A percentile compares a stretch with the other conserved stretches of the same genome.
phyloP scores from a whole-genome alignment of 2,329 filamentous ascomycete species.

The Colletotrichum sp. region DNA sequence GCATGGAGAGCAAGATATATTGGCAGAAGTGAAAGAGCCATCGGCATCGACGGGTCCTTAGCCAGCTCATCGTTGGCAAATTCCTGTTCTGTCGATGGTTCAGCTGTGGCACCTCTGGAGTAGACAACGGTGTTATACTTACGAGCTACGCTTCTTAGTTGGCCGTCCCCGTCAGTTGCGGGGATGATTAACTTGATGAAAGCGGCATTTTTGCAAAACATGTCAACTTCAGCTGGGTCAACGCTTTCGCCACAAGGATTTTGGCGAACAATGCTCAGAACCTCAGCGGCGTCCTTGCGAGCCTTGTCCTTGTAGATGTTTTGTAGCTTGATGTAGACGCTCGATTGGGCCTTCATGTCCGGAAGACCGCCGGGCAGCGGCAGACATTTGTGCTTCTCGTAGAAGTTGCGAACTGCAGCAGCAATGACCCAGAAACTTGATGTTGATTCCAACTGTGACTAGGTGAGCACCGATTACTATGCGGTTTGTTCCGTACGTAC shows the following conservation, averaged over 20 bases:
- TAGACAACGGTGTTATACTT: conserved; percentile 34
- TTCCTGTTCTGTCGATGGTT: conserved; percentile 51
- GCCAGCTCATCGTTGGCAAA: conserved; percentile 60
- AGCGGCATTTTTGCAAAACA: conserved; percentile 94
- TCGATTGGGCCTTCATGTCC: conserved; percentile 96
- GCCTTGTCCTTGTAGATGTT: conserved; percentile 93
- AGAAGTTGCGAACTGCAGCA: conserved; percentile 78
- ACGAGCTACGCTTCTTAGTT: conserved; percentile 61
- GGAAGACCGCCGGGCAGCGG: conserved; percentile 88
- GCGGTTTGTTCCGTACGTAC: conserved; percentile 56
- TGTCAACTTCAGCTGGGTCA: conserved; percentile 77
- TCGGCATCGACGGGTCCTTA: conserved; percentile 40
- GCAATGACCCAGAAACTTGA: conserved; percentile 90
- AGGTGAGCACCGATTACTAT: conserved; percentile 23
- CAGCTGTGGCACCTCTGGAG: background rate
- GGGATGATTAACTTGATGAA: conserved; percentile 87
- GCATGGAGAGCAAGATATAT: conserved; percentile 72
- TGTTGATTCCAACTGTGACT: conserved; percentile 44
- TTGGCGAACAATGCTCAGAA: conserved; percentile 68
- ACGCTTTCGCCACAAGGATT: conserved; percentile 57
- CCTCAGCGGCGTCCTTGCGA: conserved; percentile 76
- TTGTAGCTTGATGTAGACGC: conserved; percentile 88
- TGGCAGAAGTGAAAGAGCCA: conserved; percentile 66
- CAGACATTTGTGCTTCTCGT: conserved; percentile 72
- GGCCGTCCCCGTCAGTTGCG: conserved; percentile 45